phyloP scores from a whole-genome alignment of 495 filamentous ascomycete genomes.

The Talaromyces wortmannii region DNA sequence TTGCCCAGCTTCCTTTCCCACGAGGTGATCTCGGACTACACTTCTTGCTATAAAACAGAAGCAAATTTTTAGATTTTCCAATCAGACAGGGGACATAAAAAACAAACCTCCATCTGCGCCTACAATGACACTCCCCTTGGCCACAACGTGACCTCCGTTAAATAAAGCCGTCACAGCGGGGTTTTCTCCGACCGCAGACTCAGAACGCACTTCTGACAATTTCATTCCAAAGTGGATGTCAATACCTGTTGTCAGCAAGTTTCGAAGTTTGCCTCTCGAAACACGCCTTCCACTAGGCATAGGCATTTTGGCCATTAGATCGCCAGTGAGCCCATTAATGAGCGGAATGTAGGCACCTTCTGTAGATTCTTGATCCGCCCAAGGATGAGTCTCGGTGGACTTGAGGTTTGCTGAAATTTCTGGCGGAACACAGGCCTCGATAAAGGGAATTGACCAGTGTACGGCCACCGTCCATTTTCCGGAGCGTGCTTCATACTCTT shows the following conservation, averaged over 20 bases:
- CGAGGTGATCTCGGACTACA: not conserved
- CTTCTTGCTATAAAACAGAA: not conserved
- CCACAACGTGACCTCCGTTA: not conserved
- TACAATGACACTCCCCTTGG: not conserved
- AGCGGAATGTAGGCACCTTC: not conserved
- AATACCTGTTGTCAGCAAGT: not conserved
- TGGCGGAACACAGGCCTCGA: not conserved
- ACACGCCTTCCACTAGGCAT: not conserved
- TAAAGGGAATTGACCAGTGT: not conserved
- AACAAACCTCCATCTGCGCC: too few relatives aligned
- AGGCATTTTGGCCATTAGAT: not conserved
- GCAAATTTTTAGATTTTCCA: too few relatives aligned
- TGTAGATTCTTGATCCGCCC: not conserved
- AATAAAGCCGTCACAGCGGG: not conserved
- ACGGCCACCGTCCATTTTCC: not conserved
- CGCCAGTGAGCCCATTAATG: not conserved
- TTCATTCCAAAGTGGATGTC: not conserved
- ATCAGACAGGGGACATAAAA: too few relatives aligned
- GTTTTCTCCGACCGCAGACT: not conserved
- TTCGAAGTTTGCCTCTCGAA: not conserved
- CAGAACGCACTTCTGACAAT: not conserved
- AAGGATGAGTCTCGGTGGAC: not conserved
- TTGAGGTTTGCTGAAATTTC: not conserved
- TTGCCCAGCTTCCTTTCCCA: not conserved
- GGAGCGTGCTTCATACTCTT: not conserved